Evolutionary conservation across 345 rosid genomes (phyloP).

Genomic region (Sisymbrium altissimum): DNA sequence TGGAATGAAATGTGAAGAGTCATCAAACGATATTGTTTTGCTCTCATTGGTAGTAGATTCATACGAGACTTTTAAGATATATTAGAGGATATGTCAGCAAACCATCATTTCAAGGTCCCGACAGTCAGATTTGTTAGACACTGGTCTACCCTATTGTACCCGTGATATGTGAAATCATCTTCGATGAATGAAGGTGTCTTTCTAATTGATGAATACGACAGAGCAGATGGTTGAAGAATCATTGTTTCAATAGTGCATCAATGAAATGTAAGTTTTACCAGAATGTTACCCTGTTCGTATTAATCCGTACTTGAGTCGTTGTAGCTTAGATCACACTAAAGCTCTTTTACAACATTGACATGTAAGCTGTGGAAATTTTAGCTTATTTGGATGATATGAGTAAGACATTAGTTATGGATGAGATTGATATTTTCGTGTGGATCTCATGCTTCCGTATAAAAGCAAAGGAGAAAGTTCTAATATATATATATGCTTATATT

Average conservation of each 20-base stretch:
- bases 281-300: background rate
- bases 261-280: slow-evolving; percentile 4
- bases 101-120: background rate
- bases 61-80: background rate
- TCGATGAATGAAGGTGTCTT: slow-evolving; percentile 8
- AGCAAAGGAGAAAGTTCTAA: slow-evolving; percentile 21
- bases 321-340: slow-evolving; percentile 4
- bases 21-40: background rate
- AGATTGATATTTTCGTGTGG: slow-evolving; percentile 26
- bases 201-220: background rate
- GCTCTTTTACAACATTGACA: slow-evolving; percentile 15
- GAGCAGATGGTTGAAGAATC: background rate
- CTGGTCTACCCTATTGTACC: background rate
- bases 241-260: background rate
- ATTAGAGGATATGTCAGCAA: background rate
- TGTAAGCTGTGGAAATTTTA: background rate
- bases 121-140: background rate
- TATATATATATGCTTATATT: slow-evolving; percentile 1
- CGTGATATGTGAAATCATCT: background rate
- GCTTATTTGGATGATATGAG: slow-evolving; percentile 7
- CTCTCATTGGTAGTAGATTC: background rate
- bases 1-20: background rate
- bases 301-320: slow-evolving; percentile 13
- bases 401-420: slow-evolving; percentile 24
- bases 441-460: slow-evolving; percentile 17